These are phyloP conservation scores for Juglanconis oblonga DNA, from an alignment of 2,329 filamentous ascomycete species.

Conservation along the genomic window DNA sequence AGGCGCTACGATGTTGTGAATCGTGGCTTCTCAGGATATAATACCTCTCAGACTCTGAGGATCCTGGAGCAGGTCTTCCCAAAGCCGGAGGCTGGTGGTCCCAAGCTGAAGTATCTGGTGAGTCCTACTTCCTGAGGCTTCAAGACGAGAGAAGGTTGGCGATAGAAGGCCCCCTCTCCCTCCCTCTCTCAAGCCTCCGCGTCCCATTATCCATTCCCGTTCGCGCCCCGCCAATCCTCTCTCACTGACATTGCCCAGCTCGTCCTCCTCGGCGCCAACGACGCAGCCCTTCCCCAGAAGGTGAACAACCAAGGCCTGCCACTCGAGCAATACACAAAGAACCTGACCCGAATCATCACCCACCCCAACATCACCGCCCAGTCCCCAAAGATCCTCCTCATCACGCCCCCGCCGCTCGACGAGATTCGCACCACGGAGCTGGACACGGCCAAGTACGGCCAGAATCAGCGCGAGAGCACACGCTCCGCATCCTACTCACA, in stretches of 20 bases:
- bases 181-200: not conserved
- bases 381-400: conserved; percentile 68
- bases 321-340: conserved; percentile 70
- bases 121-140: conserved; percentile 22
- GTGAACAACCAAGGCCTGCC: conserved; percentile 72
- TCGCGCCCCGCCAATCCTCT: not conserved
- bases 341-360: conserved; percentile 68
- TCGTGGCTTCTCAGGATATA: conserved; percentile 84
- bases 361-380: conserved; percentile 71
- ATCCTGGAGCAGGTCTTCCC: conserved; percentile 71
- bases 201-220: conserved; percentile 10
- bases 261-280: conserved; percentile 87
- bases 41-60: conserved; percentile 69
- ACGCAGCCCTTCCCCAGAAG: conserved; percentile 66
- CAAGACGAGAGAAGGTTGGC: too few species aligned
- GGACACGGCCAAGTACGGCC: conserved; percentile 33
- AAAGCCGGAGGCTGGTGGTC: conserved; percentile 52
- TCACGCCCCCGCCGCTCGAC: conserved; percentile 81
- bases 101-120: conserved; percentile 67
- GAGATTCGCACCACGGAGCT: conserved; percentile 61
- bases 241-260: conserved; percentile 45
- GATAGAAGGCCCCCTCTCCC: too few species aligned
- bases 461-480: conserved; percentile 38
- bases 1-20: conserved; percentile 84
- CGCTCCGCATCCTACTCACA: conserved; percentile 57